Conservation (phyloP, 2,329 filamentous ascomycete genomes). For the Colletotrichum sp. region DNA sequence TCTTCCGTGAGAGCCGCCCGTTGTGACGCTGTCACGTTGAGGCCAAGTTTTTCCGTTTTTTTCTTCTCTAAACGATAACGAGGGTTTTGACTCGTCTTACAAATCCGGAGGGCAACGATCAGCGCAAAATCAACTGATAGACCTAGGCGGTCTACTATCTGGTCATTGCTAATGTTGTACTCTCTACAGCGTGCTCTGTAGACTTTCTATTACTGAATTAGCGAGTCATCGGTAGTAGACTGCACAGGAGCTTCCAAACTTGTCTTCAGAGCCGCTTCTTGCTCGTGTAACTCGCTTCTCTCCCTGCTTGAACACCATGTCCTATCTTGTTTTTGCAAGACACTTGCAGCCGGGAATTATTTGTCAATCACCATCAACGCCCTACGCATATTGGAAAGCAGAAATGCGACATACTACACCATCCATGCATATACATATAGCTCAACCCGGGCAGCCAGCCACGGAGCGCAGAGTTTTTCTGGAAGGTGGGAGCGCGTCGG, state of each 20-base stretch:
- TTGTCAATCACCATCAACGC: neutral
- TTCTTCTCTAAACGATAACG: neutral
- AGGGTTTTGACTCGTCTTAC: neutral
- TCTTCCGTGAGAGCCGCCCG: neutral
- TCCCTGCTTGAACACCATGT: neutral
- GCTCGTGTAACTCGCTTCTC: neutral
- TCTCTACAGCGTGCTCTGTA: neutral
- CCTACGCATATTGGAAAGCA: neutral
- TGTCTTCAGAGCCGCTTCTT: neutral
- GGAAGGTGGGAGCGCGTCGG: constrained; percentile 1
- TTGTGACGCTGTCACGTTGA: neutral
- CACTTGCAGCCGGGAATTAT: neutral
- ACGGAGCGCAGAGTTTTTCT: neutral
- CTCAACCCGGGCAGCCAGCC: neutral
- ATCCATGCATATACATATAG: neutral
- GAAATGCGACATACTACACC: neutral
- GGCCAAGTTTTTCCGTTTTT: neutral
- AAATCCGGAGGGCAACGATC: neutral
- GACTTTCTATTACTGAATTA: neutral
- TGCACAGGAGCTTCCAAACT: neutral
- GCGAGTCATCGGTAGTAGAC: neutral
- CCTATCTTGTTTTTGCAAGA: neutral
- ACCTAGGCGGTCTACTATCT: neutral
- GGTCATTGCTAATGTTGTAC: neutral
- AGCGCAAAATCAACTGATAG: neutral